Base-by-base conservation (phyloP, 257 asterid species). In the Nemophila menziesii region DNA sequence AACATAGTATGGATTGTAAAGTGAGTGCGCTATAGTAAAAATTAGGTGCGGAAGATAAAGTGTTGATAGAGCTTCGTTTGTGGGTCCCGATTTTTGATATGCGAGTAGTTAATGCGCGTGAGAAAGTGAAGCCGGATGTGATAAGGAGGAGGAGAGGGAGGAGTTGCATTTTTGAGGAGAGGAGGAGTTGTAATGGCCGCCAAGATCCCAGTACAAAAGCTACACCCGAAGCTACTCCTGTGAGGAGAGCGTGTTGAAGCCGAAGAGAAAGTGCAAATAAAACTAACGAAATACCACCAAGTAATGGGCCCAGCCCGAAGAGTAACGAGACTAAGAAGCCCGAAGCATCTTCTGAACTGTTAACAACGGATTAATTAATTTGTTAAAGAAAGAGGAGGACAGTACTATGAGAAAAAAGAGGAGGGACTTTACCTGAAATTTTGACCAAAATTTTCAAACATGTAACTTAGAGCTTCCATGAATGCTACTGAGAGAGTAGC, bases 401-500 rank as follows among this genome's bases (percentile, higher is more conserved):
- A 37, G 15, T 12, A 4, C 16, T 37, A 2, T 12, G 15, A 13
- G 16, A 11, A 5, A 37, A 11, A 37, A 13, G 42, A 37, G 15
- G 8, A 27, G 55, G 24, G 21, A 14, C 17, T 64, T 64, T 46
- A 90, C 98, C 72, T 81, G 82, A 73, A 78, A 56, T 57, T 77
- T 63, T 66, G 68, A 59, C 78, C 66, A 44, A 90, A 74, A 67
- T 77, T 76, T 63, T 90, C 86, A 62, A 85, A 81, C 39, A 81
- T 24, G 43, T 72, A 58, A 61, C 98, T 56, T 4, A 90, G 85
- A 59, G 75, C 96, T 68, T 66, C 94, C 98, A 90, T 85, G 67
- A 90, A 90, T 34, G 94, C 96, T 23, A 90, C 92, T 14, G 98
- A 85, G 53, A 90, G 80, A 16, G 93, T 77, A 65, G 98, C 93